Percentiles rank a stretch among this genome's conserved stretches.
These are phyloP conservation scores for Torulaspora globosa DNA, from an alignment of 1,139 yeast genomes.

Conservation along the genomic window DNA sequence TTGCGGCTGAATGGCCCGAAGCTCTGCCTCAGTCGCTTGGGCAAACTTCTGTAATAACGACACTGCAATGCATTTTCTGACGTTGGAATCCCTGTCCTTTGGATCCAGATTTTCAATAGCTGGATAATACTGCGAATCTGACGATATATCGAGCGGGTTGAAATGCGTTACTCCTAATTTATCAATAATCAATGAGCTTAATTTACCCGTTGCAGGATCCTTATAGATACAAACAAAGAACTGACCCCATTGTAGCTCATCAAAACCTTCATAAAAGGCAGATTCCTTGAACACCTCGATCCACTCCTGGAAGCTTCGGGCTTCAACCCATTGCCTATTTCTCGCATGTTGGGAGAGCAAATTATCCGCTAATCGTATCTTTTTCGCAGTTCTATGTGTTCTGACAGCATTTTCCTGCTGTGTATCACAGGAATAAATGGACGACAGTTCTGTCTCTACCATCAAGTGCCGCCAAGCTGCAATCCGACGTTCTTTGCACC, in stretches of 20 bases:
- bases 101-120: constrained; percentile 68
- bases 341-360: constrained; percentile 9
- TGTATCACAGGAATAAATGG: constrained; percentile 12
- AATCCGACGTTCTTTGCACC: neutral
- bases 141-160: constrained; percentile 56
- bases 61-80: constrained; percentile 72
- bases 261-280: constrained; percentile 54
- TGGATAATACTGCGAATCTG: constrained; percentile 66
- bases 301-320: constrained; percentile 30
- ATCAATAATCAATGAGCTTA: constrained; percentile 62
- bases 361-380: constrained; percentile 9
- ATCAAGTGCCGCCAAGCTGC: constrained; percentile 2
- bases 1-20: constrained; percentile 21
- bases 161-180: constrained; percentile 65
- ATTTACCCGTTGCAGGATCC: constrained; percentile 43
- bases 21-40: constrained; percentile 39
- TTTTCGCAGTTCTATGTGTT: neutral
- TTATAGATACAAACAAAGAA: constrained; percentile 53
- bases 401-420: constrained; percentile 3
- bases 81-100: constrained; percentile 51
- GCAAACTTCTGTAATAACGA: constrained; percentile 66
- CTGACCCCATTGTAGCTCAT: constrained; percentile 50
- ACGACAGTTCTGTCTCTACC: constrained; percentile 15
- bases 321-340: constrained; percentile 11
- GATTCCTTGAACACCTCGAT: constrained; percentile 46